Conservation (phyloP, 192 early-diverging fungal species). For the Rhizoclosmatium sp. region DNA sequence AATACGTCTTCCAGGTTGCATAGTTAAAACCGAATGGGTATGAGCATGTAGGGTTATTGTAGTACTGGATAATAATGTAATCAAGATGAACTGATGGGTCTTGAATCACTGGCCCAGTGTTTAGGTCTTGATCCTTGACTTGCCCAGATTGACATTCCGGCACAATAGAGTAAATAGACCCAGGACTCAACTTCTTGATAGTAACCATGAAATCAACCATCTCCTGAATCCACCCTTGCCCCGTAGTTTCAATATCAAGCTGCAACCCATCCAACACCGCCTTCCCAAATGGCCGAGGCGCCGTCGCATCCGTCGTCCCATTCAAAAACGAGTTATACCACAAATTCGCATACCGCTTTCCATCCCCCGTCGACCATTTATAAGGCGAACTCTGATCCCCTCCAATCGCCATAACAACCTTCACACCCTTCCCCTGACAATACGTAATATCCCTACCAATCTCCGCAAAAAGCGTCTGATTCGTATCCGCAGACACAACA, state of each 20-base stretch:
- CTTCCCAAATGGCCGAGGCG: conserved; percentile 9
- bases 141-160: conserved; percentile 13
- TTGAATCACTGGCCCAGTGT: conserved; percentile 14
- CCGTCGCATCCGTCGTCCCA: background rate
- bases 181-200: background rate
- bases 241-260: conserved; percentile 31
- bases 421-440: conserved; percentile 23
- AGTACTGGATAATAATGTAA: conserved; percentile 35
- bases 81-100: background rate
- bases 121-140: background rate
- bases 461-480: background rate
- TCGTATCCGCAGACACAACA: background rate
- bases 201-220: background rate
- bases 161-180: background rate
- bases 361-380: conserved; percentile 16
- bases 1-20: conserved; percentile 1
- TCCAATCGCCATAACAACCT: conserved; percentile 26
- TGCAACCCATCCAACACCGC: conserved; percentile 26
- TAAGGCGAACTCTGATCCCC: conserved; percentile 11
- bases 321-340: conserved; percentile 22
- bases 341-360: background rate
- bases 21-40: conserved; percentile 28
- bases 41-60: conserved; percentile 33
- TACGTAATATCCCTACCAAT: conserved; percentile 18
- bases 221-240: background rate